Conservation (phyloP, 1,284 basidiomycete species). For the Phaffia rhodozyma region DNA sequence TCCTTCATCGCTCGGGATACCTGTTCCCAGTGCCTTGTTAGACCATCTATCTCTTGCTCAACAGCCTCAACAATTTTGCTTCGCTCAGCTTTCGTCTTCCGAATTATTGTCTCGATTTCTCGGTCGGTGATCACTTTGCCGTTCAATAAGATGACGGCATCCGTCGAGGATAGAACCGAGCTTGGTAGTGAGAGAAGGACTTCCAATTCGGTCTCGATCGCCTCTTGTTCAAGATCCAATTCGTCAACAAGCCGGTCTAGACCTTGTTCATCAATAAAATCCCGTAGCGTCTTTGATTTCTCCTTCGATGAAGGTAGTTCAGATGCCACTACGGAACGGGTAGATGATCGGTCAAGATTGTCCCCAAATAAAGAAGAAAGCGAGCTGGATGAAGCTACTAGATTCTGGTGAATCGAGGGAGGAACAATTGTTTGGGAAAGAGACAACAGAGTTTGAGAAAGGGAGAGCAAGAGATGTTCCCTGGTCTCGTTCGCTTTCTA, state of each 20-base stretch:
- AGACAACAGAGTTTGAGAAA: neutral
- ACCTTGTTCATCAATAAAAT: constrained; percentile 6
- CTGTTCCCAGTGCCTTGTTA: constrained; percentile 6
- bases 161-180: neutral
- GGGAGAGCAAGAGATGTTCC: neutral
- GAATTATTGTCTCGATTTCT: neutral
- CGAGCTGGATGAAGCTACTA: neutral
- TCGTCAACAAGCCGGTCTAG: constrained; percentile 3
- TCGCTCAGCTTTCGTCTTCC: neutral
- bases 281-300: neutral
- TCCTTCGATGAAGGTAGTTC: neutral
- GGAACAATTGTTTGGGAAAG: constrained; percentile 1
- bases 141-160: neutral
- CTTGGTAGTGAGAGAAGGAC: constrained; percentile 2
- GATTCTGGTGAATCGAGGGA: neutral
- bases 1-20: neutral
- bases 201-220: neutral
- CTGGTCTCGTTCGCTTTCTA: neutral
- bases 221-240: constrained; percentile 5
- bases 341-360: neutral
- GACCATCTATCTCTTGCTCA: neutral
- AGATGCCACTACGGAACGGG: too few relatives aligned
- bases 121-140: neutral
- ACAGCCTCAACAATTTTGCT: neutral
- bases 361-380: constrained; percentile 3